phyloP scores from a whole-genome alignment of 208 protist genomes.

The Novymonas esmeraldas region DNA sequence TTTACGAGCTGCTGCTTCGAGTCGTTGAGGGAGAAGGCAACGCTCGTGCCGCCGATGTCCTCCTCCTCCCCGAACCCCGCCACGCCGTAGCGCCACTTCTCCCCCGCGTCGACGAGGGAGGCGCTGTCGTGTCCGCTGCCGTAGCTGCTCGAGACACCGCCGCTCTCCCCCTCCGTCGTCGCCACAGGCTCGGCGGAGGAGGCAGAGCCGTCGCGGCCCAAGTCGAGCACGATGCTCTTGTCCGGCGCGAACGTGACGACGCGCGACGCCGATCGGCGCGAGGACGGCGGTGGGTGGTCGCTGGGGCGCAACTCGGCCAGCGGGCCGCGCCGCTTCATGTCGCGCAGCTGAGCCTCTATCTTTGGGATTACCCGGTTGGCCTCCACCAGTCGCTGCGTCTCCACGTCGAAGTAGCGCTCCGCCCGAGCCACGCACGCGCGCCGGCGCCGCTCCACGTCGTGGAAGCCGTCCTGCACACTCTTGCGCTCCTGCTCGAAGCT shows the following conservation, averaged over 20 bases:
- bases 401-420: constrained; percentile 72
- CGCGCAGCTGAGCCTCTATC: constrained; percentile 49
- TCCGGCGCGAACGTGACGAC: constrained; percentile 51
- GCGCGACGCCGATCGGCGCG: constrained; percentile 34
- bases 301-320: constrained; percentile 33
- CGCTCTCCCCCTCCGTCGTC: neutral
- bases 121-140: constrained; percentile 8
- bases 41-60: constrained; percentile 57
- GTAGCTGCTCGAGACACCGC: constrained; percentile 35
- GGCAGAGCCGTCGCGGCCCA: constrained; percentile 28
- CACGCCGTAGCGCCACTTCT: neutral
- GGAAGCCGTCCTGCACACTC: constrained; percentile 40
- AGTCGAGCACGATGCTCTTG: constrained; percentile 65
- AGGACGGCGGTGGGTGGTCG: constrained; percentile 4
- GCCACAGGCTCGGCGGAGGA: constrained; percentile 12
- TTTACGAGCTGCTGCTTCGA: constrained; percentile 30
- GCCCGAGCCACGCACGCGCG: constrained; percentile 35
- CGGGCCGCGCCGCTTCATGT: constrained; percentile 39
- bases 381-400: constrained; percentile 53
- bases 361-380: constrained; percentile 35
- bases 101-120: constrained; percentile 8
- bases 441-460: constrained; percentile 51
- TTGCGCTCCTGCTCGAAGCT: constrained; percentile 43
- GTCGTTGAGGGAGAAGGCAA: constrained; percentile 58
- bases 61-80: constrained; percentile 27